Evolutionary conservation across 2,329 filamentous ascomycete genomes (phyloP), one percentile per base, ranked within the genome.

Genomic region (Beauveria medogensis): DNA sequence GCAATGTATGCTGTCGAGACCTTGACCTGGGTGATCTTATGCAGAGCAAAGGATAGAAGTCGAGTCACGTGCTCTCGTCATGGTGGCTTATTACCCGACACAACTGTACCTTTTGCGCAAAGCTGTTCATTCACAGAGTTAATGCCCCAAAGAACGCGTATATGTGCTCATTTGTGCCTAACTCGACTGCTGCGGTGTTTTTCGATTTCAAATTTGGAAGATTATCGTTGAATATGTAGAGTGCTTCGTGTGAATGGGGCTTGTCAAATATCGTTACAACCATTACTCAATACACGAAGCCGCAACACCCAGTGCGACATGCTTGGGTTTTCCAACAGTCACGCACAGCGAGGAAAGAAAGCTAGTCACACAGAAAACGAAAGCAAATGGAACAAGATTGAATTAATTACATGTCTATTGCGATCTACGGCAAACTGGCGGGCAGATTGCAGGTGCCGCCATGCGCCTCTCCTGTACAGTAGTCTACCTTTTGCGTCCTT

Each of bases 341-440:
- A 34, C 30, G 10, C 10, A 34, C 10, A 34, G 10, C 1, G 30
- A 34, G 30, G 2, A 34, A 14, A 14, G 10, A 34, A 12, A 34
- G 12, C 34, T 37, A 37, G 14, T 37, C 14, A 16, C 30, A 37
- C 12, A 37, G 12, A 22, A 51, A 14, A 40, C 9, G 3, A 22
- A 9, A 54, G 51, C 7, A 55, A 26, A 44, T 43, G 55, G 51
- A 48, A 28, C 44, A 47, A 56, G 37, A 55, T 51, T 51, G 48
- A 44, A 60, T 61, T 55, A 61, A 56, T 55, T 61, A 61, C 52
- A 61, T 50, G 46, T 55, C 59, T 61, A 61, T 56, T 55, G n/a
- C 53, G 52, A 55, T 55, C 50, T 30, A 51, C 46, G 24, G 44
- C 46, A 40, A 59, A n/a, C n/a, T 40, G 24, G 47, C 46, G 22